Evolutionary conservation across 345 rosid species (phyloP), one percentile per base, ranked within the genome.

Genomic region (Laguncularia racemosa): DNA sequence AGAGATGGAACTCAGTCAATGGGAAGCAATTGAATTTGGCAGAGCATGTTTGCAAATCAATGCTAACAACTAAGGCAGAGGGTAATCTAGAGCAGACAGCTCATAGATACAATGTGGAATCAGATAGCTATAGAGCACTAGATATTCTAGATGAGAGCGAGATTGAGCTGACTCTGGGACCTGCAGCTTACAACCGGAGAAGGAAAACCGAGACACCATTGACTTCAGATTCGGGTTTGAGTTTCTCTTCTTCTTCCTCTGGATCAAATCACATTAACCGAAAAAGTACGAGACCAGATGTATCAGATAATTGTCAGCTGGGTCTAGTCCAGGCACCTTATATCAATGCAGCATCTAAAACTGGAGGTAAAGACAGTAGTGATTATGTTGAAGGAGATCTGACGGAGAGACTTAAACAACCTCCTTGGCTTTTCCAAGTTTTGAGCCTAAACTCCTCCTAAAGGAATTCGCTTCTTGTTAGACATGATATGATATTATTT

Each of bases 111-210:
- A 71, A 53, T 51, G 67, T 64, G 57, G 81, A 71, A 50, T 60
- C 78, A 46, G 75, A 71, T 18, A 76, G 61, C 38, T 45, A 67
- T 18, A 18, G 57, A 40, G 62, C 47, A 52, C 17, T 66, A 46
- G 81, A 79, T 63, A 59, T 67, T 14, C 78, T 81, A 57, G 93
- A 92, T 20, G 98, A 92, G 76, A 81, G 87, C 54, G 81, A 83
- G 75, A 89, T 92, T 40, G 88, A 89, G 78, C 76, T 92, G 67
- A 92, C 98, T 1, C 77, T 91, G n/a, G 97, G 95, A 3, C 96
- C 89, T 12, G 54, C 89, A 14, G 73, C 71, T 53, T 77, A 76
- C 47, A 17, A 61, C 52, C 52, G 78, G 20, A 71, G 77, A 61
- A 82, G 50, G 68, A 84, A 78, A 66, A 68, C 57, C 26, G 76